Percentiles rank a stretch among this genome's conserved stretches.
Evolutionary conservation across 139 green algal species (phyloP).

Genomic region (Trebouxia sp.): DNA sequence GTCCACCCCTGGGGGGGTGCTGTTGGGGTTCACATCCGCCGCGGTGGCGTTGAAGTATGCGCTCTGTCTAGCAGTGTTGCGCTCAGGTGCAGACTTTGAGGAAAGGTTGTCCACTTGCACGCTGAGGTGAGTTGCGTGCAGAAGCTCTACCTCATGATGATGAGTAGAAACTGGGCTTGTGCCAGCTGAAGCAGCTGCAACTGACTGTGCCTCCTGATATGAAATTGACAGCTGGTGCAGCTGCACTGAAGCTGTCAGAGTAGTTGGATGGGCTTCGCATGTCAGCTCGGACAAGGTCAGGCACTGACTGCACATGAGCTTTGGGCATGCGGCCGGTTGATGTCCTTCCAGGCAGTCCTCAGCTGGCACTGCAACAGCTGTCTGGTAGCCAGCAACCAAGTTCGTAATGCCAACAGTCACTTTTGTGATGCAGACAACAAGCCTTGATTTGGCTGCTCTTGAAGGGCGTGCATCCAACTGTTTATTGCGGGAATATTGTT

Average conservation of each 20-base stretch:
- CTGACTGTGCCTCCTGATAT: neutral
- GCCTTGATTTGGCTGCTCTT: neutral
- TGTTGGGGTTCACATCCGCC: no score
- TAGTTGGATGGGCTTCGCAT: neutral
- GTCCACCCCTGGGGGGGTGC: no score
- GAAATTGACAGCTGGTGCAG: neutral
- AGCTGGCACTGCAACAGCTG: neutral
- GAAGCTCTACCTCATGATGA: neutral
- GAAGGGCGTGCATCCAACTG: no score
- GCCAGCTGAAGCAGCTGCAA: neutral
- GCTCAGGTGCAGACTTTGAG: no score
- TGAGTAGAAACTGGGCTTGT: neutral
- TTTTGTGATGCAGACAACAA: neutral
- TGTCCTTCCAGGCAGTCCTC: neutral
- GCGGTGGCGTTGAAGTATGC: no score
- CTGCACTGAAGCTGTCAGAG: neutral
- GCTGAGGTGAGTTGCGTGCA: neutral
- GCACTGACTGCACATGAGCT: neutral
- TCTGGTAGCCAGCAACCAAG: slow-evolving; percentile 1
- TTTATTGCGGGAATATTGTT: no score
- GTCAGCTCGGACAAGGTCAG: neutral
- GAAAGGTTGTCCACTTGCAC: neutral
- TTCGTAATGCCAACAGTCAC: slow-evolving; percentile 8
- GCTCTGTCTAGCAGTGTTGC: no score
- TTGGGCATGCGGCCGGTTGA: no score